These are phyloP conservation scores for Ophiostoma quercus DNA, from an alignment of 2,329 filamentous ascomycete genomes.

Conservation along the genomic window DNA sequence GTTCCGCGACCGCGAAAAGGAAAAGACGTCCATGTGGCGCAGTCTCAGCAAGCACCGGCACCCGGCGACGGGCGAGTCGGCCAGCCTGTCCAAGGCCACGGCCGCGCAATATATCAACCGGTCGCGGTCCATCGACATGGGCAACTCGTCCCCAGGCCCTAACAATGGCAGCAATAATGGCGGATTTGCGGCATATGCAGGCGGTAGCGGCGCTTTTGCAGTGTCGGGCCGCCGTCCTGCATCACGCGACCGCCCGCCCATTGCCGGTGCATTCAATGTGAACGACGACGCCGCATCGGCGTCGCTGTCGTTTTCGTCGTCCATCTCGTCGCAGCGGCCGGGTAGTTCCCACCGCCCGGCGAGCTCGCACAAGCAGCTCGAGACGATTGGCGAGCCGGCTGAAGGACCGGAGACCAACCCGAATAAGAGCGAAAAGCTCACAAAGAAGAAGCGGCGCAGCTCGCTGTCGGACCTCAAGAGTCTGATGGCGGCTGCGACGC, in stretches of 20 bases:
- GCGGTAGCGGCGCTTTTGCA: conserved; percentile 33
- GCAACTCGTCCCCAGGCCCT: conserved; percentile 35
- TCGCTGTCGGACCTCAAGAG: conserved; percentile 76
- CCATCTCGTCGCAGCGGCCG: conserved; percentile 25
- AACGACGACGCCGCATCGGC: conserved; percentile 15
- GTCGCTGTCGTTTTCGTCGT: conserved; percentile 20
- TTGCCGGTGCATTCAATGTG: conserved; percentile 60
- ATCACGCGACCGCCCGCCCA: conserved; percentile 56
- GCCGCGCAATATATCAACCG: conserved; percentile 47
- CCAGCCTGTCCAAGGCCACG: conserved; percentile 59
- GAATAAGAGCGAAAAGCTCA: conserved; percentile 34
- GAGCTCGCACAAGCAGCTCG: conserved; percentile 51
- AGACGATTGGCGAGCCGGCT: conserved; percentile 55
- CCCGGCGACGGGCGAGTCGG: conserved; percentile 53
- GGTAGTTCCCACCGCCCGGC: conserved; percentile 43
- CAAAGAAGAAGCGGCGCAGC: conserved; percentile 78
- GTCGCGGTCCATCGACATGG: conserved; percentile 73
- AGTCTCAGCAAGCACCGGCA: conserved; percentile 75
- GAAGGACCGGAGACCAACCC: conserved; percentile 17
- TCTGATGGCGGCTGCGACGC: conserved; percentile 57
- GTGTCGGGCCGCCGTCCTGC: conserved; percentile 44
- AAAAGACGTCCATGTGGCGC: conserved; percentile 66
- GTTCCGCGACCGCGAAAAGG: conserved; percentile 41
- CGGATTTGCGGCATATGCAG: conserved; percentile 5
- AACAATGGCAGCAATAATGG: not conserved